A percentile compares a stretch with the other conserved stretches of the same genome.
Evolutionary conservation across 495 filamentous ascomycete species (phyloP).

Genomic region (Rostrohypoxylon terebratum): DNA sequence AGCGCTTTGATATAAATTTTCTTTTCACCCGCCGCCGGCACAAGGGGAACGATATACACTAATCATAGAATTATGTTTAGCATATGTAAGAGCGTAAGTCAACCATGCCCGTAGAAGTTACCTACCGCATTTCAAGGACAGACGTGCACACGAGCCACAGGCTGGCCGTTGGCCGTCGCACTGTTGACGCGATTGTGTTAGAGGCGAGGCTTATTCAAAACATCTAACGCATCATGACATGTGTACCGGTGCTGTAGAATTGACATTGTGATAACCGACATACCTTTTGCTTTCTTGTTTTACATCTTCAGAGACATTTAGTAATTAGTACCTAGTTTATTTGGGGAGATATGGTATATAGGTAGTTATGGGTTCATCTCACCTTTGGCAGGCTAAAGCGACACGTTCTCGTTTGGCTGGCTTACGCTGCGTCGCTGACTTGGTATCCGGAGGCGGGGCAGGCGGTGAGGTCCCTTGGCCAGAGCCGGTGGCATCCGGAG

Average conservation of each 20-base stretch:
- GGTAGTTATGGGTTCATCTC: neutral
- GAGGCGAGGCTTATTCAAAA: constrained; percentile 20
- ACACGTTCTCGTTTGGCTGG: constrained; percentile 48
- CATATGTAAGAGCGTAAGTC: neutral
- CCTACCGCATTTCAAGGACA: constrained; percentile 49
- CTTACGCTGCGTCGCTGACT: constrained; percentile 38
- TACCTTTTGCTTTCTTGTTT: constrained; percentile 52
- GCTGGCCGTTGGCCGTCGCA: constrained; percentile 49
- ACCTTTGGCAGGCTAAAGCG: constrained; percentile 50
- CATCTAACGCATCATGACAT: neutral
- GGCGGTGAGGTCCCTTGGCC: constrained; percentile 20
- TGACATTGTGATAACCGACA: neutral
- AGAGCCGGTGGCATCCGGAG: constrained; percentile 35
- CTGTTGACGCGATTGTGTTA: constrained; percentile 33
- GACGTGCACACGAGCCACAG: constrained; percentile 45
- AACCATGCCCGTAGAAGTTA: neutral
- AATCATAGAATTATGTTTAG: neutral
- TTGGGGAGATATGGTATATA: neutral
- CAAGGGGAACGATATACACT: constrained; percentile 49
- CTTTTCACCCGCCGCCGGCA: constrained; percentile 47
- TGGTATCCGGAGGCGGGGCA: constrained; percentile 25
- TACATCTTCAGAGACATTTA: constrained; percentile 45
- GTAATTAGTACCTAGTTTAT: neutral
- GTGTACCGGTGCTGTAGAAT: neutral
- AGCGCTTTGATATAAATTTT: constrained; percentile 53